phyloP scores from a whole-genome alignment of 768 basidiomycete genomes.

The Clathrus columnatus region DNA sequence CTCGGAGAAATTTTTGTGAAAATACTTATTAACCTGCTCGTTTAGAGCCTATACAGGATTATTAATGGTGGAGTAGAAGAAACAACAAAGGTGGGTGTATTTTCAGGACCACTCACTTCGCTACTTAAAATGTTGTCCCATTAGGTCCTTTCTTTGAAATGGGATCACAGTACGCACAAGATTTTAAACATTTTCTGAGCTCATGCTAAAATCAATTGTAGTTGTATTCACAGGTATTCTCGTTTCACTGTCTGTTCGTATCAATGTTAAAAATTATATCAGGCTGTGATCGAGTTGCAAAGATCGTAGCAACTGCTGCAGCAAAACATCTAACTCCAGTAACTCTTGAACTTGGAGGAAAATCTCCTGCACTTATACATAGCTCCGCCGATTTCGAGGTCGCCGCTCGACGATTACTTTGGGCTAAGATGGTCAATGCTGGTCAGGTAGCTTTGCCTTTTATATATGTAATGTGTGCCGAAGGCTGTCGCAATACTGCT shows the following conservation, averaged over 20 bases:
- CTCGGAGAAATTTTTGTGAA: not conserved
- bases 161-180: conserved; percentile 43
- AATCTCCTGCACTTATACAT: conserved; percentile 70
- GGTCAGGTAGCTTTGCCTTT: conserved; percentile 33
- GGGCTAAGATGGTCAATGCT: conserved; percentile 70
- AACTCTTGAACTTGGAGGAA: conserved; percentile 44
- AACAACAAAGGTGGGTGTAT: conserved; percentile 4
- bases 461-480: not conserved
- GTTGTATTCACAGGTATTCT: conserved; percentile 49
- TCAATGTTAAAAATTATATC: not conserved
- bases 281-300: conserved; percentile 47
- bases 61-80: conserved; percentile 16
- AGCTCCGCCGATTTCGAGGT: conserved; percentile 54
- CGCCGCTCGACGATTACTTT: conserved; percentile 61
- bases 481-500: not conserved
- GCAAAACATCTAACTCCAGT: conserved; percentile 69
- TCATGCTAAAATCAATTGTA: conserved; percentile 20
- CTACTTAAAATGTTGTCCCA: not conserved
- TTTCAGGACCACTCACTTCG: not conserved
- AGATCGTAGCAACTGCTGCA: conserved; percentile 62
- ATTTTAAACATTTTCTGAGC: not conserved
- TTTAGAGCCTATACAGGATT: conserved; percentile 8
- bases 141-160: conserved; percentile 57
- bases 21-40: not conserved
- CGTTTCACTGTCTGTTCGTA: not conserved